Base-by-base conservation (phyloP, 2,329 filamentous ascomycete genomes). In the Fusarium lyarnte region DNA sequence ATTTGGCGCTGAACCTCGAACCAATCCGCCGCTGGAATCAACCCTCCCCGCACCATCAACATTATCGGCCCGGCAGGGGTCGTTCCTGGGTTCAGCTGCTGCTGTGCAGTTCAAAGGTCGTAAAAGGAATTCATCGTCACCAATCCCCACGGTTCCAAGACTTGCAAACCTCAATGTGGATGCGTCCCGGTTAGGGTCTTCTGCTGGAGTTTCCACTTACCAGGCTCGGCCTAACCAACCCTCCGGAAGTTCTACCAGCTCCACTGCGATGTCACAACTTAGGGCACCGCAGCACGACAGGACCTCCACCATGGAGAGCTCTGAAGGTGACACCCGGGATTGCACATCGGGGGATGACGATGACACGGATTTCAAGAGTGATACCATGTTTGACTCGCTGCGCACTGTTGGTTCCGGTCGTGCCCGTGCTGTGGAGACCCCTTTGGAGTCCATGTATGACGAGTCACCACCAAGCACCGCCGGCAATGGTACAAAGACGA, bases 371-470 rank as follows among this genome's bases (percentile, higher is more conserved):
- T 90, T 92, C 77, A 91, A 90, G 81, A 94, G 92, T 79, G 93
- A 95, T 76, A 93, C 90, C 23, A 86, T 92, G 62, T 94, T 90
- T 80, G 93, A 95, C 83, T 94, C 93, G 35, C 82, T 94, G 74
- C 90, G 92, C 58, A 94, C 93, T 21, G 86, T 88, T 66, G 91
- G 88, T 42, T 94, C 92, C 14, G 87, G 88, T 69, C 92, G 90
- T 69, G 86, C 88, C 59, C 89, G 90, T 66, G 88, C 89, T 38
- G 87, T 90, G 51, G 90, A 93, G 78, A 92, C 91, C 33, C 92
- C 92, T 21, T 84, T 94, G 54, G 92, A 94, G 77, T 93, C 90
- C 29, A 93, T 94, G 85, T 95, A 94, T 80, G 92, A 95, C 81
- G 93, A 95, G 75, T 93, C 92, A 19, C 92, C 91, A 39, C 88